These are phyloP conservation scores for Phytophthora meadii DNA, from an alignment of 352 stramenopile species.

Conservation along the genomic window DNA sequence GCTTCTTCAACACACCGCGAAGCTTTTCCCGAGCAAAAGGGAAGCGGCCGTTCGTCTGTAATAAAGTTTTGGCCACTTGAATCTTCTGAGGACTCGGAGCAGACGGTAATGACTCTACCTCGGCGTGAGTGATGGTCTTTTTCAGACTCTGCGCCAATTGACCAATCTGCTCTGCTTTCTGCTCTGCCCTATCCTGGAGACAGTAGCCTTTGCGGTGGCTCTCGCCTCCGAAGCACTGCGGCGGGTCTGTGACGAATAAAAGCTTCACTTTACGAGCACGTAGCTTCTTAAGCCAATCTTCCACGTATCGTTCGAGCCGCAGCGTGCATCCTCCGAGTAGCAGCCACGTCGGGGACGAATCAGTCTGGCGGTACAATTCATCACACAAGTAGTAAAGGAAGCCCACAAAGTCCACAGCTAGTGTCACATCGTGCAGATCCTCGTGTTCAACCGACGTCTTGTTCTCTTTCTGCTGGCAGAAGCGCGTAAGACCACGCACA, in stretches of 20 bases:
- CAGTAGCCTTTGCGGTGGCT: slow-evolving; percentile 74
- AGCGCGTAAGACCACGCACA: slow-evolving; percentile 65
- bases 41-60: slow-evolving; percentile 76
- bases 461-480: slow-evolving; percentile 61
- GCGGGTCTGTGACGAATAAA: slow-evolving; percentile 78
- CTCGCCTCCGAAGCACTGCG: slow-evolving; percentile 73
- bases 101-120: background rate
- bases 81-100: slow-evolving; percentile 5
- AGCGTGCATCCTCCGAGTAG: slow-evolving; percentile 68
- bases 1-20: slow-evolving; percentile 58
- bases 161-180: slow-evolving; percentile 63
- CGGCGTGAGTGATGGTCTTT: background rate
- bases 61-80: slow-evolving; percentile 41
- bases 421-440: slow-evolving; percentile 66
- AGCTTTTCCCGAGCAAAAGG: slow-evolving; percentile 80
- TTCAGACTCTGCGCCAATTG: slow-evolving; percentile 42
- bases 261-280: slow-evolving; percentile 50
- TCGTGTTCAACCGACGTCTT: slow-evolving; percentile 39
- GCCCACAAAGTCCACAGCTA: slow-evolving; percentile 84
- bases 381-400: slow-evolving; percentile 83
- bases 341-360: slow-evolving; percentile 53
- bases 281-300: slow-evolving; percentile 60
- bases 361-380: slow-evolving; percentile 47
- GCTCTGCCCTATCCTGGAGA: slow-evolving; percentile 54
- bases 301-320: slow-evolving; percentile 51